Evolutionary conservation across 495 filamentous ascomycete genomes (phyloP).

Genomic region (Neurospora discreta): DNA sequence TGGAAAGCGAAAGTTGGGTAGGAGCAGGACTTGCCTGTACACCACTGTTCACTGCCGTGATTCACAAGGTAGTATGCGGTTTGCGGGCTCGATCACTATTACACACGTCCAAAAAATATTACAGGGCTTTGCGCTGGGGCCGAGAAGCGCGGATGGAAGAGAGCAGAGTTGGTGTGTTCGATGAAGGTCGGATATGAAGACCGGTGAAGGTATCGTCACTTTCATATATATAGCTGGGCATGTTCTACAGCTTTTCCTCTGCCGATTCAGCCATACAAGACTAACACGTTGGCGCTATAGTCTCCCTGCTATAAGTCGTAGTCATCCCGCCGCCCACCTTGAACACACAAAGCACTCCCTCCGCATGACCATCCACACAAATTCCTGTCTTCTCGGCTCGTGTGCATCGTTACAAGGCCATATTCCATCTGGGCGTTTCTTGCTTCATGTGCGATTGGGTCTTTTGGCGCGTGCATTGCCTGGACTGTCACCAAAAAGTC

Average conservation of each 20-base stretch:
- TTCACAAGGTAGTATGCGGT: background rate
- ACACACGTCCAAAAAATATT: background rate
- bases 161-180: constrained; percentile 15
- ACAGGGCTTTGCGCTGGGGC: background rate
- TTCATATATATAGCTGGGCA: background rate
- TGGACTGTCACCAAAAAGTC: background rate
- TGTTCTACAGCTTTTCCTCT: background rate
- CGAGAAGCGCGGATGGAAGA: constrained; percentile 1
- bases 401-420: background rate
- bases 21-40: background rate
- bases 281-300: background rate
- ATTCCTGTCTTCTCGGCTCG: background rate
- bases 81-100: background rate
- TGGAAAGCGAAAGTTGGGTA: background rate
- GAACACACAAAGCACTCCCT: background rate
- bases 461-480: background rate
- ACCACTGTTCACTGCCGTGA: background rate
- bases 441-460: background rate
- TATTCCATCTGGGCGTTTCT: background rate
- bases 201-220: constrained; percentile 13
- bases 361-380: background rate
- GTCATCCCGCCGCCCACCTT: background rate
- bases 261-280: background rate
- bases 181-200: constrained; percentile 13
- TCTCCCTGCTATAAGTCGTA: background rate